These are phyloP conservation scores for Amorphotheca resinae DNA, from an alignment of 495 filamentous ascomycete species.

Conservation along the genomic window DNA sequence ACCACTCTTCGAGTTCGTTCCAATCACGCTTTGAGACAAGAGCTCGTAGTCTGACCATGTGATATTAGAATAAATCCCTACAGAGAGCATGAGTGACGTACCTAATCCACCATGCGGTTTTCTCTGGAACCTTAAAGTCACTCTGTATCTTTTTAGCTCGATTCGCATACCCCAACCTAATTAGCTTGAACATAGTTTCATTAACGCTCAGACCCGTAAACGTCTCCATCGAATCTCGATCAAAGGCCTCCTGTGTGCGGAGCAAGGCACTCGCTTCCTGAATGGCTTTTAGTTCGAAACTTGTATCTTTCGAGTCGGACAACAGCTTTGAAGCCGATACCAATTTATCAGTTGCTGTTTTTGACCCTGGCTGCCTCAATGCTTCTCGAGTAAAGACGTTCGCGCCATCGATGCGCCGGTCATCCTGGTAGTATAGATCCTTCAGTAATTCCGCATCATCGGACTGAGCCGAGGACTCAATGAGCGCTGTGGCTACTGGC, in stretches of 20 bases:
- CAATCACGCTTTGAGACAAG: conserved; percentile 82
- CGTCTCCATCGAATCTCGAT: conserved; percentile 63
- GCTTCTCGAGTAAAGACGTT: conserved; percentile 78
- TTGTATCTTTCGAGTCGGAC: conserved; percentile 67
- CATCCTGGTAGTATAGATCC: conserved; percentile 96
- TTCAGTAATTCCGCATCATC: conserved; percentile 79
- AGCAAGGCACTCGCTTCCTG: conserved; percentile 68
- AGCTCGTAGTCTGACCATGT: conserved; percentile 54
- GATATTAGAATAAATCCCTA: conserved; percentile 1
- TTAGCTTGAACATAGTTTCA: conserved; percentile 77
- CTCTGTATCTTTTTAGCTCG: conserved; percentile 73
- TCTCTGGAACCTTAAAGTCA: conserved; percentile 89
- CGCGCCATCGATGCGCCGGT: conserved; percentile 79
- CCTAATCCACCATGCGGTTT: conserved; percentile 77
- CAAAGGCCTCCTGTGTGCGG: conserved; percentile 72
- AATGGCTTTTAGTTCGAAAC: conserved; percentile 60
- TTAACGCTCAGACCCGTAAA: conserved; percentile 79
- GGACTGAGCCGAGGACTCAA: conserved; percentile 67
- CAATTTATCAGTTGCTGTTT: conserved; percentile 65
- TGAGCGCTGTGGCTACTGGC: conserved; percentile 76
- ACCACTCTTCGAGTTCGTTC: conserved; percentile 80
- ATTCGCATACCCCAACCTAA: conserved; percentile 60
- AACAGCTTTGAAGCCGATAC: conserved; percentile 69
- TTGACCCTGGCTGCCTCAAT: conserved; percentile 47
- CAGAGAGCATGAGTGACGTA: conserved; percentile 18